A percentile compares a stretch with the other conserved stretches of the same genome.
These are phyloP conservation scores for Yamadazyma friedrichii DNA, from an alignment of 1,139 yeast species.

Conservation along the genomic window DNA sequence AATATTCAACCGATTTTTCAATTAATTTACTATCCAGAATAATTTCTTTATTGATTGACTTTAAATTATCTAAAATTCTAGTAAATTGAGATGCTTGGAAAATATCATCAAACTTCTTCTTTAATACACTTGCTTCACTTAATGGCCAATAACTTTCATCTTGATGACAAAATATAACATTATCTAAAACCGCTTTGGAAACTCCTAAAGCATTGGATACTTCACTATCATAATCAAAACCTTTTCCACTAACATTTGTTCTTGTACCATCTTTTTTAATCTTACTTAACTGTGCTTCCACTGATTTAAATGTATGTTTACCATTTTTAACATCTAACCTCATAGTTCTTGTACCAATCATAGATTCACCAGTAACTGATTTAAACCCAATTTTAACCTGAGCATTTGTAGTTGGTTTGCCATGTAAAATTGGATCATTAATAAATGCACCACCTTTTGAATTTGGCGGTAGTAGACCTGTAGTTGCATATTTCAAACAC, in stretches of 20 bases:
- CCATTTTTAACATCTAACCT: slow-evolving; percentile 63
- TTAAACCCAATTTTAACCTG: slow-evolving; percentile 87
- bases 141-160: slow-evolving; percentile 98
- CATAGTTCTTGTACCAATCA: slow-evolving; percentile 86
- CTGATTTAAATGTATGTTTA: slow-evolving; percentile 72
- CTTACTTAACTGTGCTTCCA: slow-evolving; percentile 83
- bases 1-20: slow-evolving; percentile 74
- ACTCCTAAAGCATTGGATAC: slow-evolving; percentile 87
- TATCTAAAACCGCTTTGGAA: slow-evolving; percentile 81
- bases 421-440: slow-evolving; percentile 84
- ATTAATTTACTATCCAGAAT: slow-evolving; percentile 69
- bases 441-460: slow-evolving; percentile 96
- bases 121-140: slow-evolving; percentile 84
- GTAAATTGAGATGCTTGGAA: slow-evolving; percentile 94
- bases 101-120: slow-evolving; percentile 92
- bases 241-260: slow-evolving; percentile 75
- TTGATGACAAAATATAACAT: slow-evolving; percentile 96
- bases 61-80: slow-evolving; percentile 81
- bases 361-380: slow-evolving; percentile 68
- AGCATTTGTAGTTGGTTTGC: slow-evolving; percentile 77
- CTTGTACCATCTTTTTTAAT: slow-evolving; percentile 59
- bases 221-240: slow-evolving; percentile 79
- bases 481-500: slow-evolving; percentile 88
- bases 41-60: slow-evolving; percentile 75
- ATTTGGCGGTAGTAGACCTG: slow-evolving; percentile 95